phyloP scores from a whole-genome alignment of 352 stramenopile species.

The Pythium aphanidermatum region DNA sequence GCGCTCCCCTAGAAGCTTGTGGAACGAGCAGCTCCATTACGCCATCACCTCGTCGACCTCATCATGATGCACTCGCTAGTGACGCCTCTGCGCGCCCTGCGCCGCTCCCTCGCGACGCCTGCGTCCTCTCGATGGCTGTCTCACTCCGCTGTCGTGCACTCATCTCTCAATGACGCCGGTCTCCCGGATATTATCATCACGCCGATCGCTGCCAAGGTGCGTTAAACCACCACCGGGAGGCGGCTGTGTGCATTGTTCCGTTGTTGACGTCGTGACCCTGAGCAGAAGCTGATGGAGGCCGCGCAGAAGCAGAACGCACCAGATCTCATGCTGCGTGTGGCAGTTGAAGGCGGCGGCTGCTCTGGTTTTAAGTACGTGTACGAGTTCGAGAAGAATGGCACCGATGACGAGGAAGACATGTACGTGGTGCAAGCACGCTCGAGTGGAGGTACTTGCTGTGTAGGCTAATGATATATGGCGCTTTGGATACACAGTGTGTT shows the following conservation, averaged over 20 bases:
- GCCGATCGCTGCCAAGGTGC: slow-evolving; percentile 47
- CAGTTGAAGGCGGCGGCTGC: slow-evolving; percentile 90
- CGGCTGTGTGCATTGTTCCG: not conserved
- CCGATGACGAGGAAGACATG: slow-evolving; percentile 47
- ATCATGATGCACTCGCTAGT: too few relatives aligned
- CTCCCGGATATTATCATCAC: slow-evolving; percentile 71
- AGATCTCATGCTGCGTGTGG: slow-evolving; percentile 78
- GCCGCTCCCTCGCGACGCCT: too few relatives aligned
- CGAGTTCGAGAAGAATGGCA: slow-evolving; percentile 68
- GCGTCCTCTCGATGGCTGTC: too few relatives aligned
- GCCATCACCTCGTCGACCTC: too few relatives aligned
- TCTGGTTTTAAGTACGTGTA: slow-evolving; percentile 93
- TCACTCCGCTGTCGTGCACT: too few relatives aligned
- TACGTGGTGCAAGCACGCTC: slow-evolving; percentile 8
- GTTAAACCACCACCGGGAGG: too few relatives aligned
- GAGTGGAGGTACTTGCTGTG: not conserved
- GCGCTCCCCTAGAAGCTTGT: too few relatives aligned
- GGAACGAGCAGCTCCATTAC: too few relatives aligned
- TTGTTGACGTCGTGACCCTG: slow-evolving; percentile 4
- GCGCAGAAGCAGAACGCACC: slow-evolving; percentile 46
- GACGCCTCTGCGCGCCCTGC: too few relatives aligned
- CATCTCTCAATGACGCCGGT: too few relatives aligned
- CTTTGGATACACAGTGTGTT: slow-evolving; percentile 46
- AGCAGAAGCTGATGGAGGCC: slow-evolving; percentile 52
- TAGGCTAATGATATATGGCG: not conserved